A percentile compares a stretch with the other conserved stretches of the same genome.
Evolutionary conservation across 2,329 filamentous ascomycete genomes (phyloP).

Genomic region (Nemania diffusa): DNA sequence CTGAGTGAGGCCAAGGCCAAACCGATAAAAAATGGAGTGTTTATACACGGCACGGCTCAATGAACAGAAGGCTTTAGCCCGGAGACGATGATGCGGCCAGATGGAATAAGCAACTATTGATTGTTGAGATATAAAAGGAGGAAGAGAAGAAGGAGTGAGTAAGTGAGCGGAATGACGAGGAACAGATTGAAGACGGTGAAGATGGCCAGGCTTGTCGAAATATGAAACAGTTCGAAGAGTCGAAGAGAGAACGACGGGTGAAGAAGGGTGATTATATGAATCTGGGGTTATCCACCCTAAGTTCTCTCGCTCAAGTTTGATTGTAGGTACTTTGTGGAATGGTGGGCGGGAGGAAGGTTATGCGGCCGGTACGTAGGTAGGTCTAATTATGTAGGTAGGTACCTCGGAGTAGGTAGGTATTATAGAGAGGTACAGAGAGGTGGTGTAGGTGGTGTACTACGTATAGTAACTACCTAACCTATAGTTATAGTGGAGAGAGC

Average conservation of each 20-base stretch:
- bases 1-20: no score
- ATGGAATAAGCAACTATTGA: neutral
- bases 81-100: neutral
- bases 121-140: constrained; percentile 19
- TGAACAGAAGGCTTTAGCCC: neutral
- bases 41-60: constrained; percentile 22
- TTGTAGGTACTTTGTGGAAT: neutral
- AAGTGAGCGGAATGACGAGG: neutral
- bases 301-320: neutral
- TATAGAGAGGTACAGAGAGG: neutral
- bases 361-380: neutral
- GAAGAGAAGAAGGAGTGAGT: constrained; percentile 4
- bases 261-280: constrained; percentile 39
- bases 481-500: constrained; percentile 14
- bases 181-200: constrained; percentile 1
- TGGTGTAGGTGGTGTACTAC: neutral
- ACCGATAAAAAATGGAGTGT: neutral
- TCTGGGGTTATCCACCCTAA: constrained; percentile 37
- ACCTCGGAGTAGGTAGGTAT: neutral
- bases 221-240: constrained; percentile 40
- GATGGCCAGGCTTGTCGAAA: constrained; percentile 34
- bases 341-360: neutral
- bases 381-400: constrained; percentile 4
- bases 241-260: constrained; percentile 24
- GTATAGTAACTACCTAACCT: no score